Percentiles rank a stretch among this genome's conserved stretches.
Conservation (phyloP, 2,329 filamentous ascomycete genomes). For the Colletotrichum australisinense region DNA sequence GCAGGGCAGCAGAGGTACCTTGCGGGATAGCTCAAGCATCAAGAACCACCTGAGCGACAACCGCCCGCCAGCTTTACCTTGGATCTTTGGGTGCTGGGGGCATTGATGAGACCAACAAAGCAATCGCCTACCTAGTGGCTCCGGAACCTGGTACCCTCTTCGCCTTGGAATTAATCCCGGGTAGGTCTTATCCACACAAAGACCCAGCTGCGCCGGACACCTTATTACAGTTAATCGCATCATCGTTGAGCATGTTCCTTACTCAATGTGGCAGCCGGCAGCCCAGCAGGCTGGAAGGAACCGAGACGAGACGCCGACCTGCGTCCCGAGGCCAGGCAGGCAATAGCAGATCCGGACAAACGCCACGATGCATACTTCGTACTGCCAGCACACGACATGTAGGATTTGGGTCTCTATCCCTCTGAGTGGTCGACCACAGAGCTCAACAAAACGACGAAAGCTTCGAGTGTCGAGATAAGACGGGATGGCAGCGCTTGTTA, state of each 20-base stretch:
- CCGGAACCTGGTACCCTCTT: constrained; percentile 13
- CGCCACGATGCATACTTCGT: background rate
- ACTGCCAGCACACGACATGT: constrained; percentile 3
- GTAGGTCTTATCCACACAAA: background rate
- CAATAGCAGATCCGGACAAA: background rate
- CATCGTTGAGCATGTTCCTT: constrained; percentile 24
- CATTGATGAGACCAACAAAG: constrained; percentile 1
- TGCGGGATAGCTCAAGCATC: constrained; percentile 13
- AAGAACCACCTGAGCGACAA: constrained; percentile 8
- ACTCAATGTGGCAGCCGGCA: constrained; percentile 8
- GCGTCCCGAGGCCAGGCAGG: constrained; percentile 6
- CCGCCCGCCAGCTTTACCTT: constrained; percentile 12
- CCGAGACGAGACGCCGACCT: constrained; percentile 8
- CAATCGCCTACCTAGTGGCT: constrained; percentile 12
- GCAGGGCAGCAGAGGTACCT: constrained; percentile 12
- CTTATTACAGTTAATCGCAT: constrained; percentile 28
- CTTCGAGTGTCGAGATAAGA: constrained; percentile 34
- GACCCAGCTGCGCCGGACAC: background rate
- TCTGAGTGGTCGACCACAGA: constrained; percentile 3
- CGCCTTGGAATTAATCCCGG: constrained; percentile 28
- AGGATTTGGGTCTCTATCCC: background rate
- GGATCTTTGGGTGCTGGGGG: background rate
- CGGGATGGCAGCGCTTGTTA: constrained; percentile 35
- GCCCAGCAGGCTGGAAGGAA: constrained; percentile 1
- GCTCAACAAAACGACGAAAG: constrained; percentile 22